Evolutionary conservation across 1,284 basidiomycete genomes (phyloP).

Genomic region (Sporisorium exsertum): DNA sequence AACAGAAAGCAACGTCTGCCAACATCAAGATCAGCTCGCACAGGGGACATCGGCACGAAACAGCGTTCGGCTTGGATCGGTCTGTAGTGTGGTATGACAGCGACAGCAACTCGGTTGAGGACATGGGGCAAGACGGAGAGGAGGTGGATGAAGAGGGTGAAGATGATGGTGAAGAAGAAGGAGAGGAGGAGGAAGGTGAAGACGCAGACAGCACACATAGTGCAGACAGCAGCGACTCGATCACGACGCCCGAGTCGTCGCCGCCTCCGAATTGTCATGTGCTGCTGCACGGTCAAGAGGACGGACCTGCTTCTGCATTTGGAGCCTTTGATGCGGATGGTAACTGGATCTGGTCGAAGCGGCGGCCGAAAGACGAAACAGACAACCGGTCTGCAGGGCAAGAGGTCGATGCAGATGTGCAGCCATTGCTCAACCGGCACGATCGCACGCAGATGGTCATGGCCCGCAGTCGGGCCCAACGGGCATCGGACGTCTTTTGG

Average conservation of each 20-base stretch:
- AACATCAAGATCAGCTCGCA: neutral
- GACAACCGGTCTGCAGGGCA: neutral
- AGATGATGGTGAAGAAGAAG: neutral
- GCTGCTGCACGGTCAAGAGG: conserved; percentile 9
- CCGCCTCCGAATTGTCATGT: conserved; percentile 17
- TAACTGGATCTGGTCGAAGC: conserved; percentile 24
- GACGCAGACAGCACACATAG: conserved; percentile 27
- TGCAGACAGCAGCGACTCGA: conserved; percentile 30
- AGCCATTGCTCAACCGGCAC: conserved; percentile 21
- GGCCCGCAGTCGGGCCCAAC: conserved; percentile 6
- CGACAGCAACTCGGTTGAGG: conserved; percentile 18
- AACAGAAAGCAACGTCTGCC: neutral
- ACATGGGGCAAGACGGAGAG: neutral
- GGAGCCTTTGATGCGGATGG: conserved; percentile 23
- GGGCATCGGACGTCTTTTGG: neutral
- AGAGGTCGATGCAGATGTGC: neutral
- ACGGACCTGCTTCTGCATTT: neutral
- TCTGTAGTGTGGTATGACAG: conserved; percentile 21
- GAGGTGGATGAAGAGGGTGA: neutral
- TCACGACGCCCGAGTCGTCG: conserved; percentile 28
- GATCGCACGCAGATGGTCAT: conserved; percentile 24
- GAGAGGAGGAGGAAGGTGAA: conserved; percentile 13
- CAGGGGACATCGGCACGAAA: neutral
- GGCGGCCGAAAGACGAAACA: neutral
- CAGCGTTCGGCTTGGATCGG: conserved; percentile 4